Base-by-base conservation (phyloP, 805 yeast species). In the Starmerella roubikii region DNA sequence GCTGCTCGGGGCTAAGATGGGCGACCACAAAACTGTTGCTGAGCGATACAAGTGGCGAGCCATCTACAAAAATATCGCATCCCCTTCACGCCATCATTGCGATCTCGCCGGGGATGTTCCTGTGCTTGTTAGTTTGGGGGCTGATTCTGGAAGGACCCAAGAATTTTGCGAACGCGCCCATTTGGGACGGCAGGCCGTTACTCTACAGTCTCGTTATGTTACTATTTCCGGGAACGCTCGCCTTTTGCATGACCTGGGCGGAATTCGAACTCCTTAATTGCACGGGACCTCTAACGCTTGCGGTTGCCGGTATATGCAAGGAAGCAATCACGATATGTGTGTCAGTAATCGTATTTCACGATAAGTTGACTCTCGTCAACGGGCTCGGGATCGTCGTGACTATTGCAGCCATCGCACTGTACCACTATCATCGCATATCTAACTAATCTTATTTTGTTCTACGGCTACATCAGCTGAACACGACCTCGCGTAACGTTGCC, bases 1-100 rank as follows among this genome's bases (percentile, higher is more conserved):
- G 79, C 55, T 69, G 84, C 61, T 77, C 91, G 13, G 98, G 98
- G 0, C 62, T 91, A 37, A 70, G 98, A 46, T 91, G 98, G 98
- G 88, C 94, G 1, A 71, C 86, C 45, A 85, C 97, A 1, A 97
- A 91, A 54, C 57, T 91, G 18, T 66, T 88, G 26, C 62, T 91
- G 35, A 78, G 71, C 48, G 67, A 64, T n/a, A n/a, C 18, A 4
- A 19, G 12, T 13, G 3, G 18, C 24, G 33, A 30, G 22, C 24
- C 33, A 3, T 5, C 29, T 8, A 11, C 10, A 11, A 39, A 21
- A n/a, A 28, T 9, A 17, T 10, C 34, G 32, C 64, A 86, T 54
- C 93, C 98, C 2, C 73, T 91, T 16, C 66, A 78, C 29, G 83
- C 96, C 7, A 85, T 91, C 31, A 66, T 80, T 49, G 82, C 81